Conservation (phyloP, 148 eudicot genomes). For the Fallopia convolvulus region DNA sequence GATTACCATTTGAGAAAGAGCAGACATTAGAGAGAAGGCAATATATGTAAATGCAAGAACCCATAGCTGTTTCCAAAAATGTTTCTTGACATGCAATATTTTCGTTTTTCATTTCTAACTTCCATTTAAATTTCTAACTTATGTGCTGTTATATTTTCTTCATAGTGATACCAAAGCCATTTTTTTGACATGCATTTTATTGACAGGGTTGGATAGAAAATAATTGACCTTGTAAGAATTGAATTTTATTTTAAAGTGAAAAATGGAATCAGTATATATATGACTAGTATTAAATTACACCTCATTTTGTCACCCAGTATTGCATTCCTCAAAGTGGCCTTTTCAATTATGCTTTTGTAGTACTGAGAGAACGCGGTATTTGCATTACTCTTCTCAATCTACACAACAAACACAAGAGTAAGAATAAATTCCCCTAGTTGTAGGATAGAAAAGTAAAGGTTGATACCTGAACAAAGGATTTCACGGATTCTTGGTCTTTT, state of each 20-base stretch:
- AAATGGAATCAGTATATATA: too few species aligned
- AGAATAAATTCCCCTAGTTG: not conserved
- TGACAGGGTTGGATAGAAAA: too few species aligned
- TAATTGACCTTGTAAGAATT: too few species aligned
- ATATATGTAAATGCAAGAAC: not conserved
- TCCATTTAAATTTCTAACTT: not conserved
- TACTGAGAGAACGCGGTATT: conserved; percentile 65
- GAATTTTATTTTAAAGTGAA: too few species aligned
- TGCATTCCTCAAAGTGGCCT: conserved; percentile 46
- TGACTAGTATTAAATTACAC: not conserved
- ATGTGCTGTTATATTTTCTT: too few species aligned
- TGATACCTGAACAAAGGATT: conserved; percentile 75
- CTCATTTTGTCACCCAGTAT: conserved; percentile 13
- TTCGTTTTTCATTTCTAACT: too few species aligned
- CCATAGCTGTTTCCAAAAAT: not conserved
- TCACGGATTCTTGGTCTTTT: conserved; percentile 58
- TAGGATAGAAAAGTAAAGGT: conserved; percentile 5
- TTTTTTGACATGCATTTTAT: too few species aligned
- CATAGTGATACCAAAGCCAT: not conserved
- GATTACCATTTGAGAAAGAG: not conserved
- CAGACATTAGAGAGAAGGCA: not conserved
- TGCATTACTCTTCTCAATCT: conserved; percentile 54
- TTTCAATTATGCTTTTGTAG: conserved; percentile 65
- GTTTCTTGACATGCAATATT: not conserved
- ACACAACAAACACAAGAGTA: conserved; percentile 17